These are phyloP conservation scores for Pythium phragmitis DNA, from an alignment of 352 stramenopile species.

Conservation along the genomic window DNA sequence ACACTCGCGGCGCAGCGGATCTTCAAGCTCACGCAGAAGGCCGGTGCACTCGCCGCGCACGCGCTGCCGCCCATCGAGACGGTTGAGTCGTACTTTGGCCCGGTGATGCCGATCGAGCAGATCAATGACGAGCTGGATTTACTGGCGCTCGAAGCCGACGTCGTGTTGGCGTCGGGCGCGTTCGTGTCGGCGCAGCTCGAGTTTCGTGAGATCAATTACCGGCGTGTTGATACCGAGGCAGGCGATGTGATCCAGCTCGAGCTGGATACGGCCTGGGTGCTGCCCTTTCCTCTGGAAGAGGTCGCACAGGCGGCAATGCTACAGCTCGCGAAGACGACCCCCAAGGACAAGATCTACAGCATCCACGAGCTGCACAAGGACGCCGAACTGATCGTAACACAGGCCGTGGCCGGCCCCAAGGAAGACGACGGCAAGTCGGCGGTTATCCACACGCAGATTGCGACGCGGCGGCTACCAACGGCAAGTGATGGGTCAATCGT, in stretches of 20 bases:
- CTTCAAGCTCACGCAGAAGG: conserved; percentile 1
- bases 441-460: not conserved
- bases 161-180: not conserved
- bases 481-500: not conserved
- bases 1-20: not conserved
- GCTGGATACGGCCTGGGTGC: conserved; percentile 7
- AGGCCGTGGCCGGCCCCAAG: not conserved
- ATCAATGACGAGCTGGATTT: not conserved
- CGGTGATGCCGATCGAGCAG: not conserved
- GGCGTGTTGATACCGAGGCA: not conserved
- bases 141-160: not conserved
- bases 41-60: not conserved
- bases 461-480: not conserved
- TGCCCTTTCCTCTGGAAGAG: conserved; percentile 1
- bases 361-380: too few relatives aligned
- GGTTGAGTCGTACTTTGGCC: not conserved
- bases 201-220: conserved; percentile 9
- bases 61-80: not conserved
- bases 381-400: conserved; percentile 1
- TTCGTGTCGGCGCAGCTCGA: not conserved
- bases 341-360: not conserved
- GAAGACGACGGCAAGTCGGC: not conserved
- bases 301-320: not conserved
- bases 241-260: conserved; percentile 8
- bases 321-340: not conserved